Evolutionary conservation across 129 eudicot species (phyloP), one percentile per base, ranked within the genome.

Genomic region (Mikania micrantha): DNA sequence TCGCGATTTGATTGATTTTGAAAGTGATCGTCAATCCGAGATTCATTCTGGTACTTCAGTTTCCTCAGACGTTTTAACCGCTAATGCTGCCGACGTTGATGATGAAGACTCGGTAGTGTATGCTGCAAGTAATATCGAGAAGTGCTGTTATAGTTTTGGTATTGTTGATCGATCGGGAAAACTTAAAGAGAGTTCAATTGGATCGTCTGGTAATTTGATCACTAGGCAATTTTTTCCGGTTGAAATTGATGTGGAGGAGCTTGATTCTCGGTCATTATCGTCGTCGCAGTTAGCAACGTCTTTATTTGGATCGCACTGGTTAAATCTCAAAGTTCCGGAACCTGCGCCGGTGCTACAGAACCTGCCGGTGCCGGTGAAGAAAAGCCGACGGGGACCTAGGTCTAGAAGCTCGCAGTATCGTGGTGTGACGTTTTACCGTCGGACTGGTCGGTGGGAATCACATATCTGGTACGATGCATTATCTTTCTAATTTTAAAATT

Each of bases 391-490:
- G 16, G 98, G 98, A 28, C 98, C 98, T 13, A 71, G 95, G 80
- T 88, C 98, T 12, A 35, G 91, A 50, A 92, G 98, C 70, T 92
- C 96, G 8, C 88, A 88, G 81, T 91, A 85, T 57, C 84, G 97
- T 2, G 97, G 97, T 16, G 96, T 91, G 64, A 91, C 97, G 65
- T 91, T 91, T 62, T 91, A 91, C 39, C 86, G 97, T 34, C 74
- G 97, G 44, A 91, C 97, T 41, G 97, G 97, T 17, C 81, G 97
- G 31, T 91, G 97, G 97, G 97, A 91, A 78, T 88, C 98, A 7
- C 98, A 92, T 84, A 92, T 92, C 76, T 92, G 98, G 98, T 91
- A 71, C 19, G 75, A 4, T 45, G 25, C 40, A 21, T 22, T 59
- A 19, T 36, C 24, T 52, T 22, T 10, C 29, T 32, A 58, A 70